Conservation (phyloP, 176 grass and related monocot genomes). For the Musa acuminata region DNA sequence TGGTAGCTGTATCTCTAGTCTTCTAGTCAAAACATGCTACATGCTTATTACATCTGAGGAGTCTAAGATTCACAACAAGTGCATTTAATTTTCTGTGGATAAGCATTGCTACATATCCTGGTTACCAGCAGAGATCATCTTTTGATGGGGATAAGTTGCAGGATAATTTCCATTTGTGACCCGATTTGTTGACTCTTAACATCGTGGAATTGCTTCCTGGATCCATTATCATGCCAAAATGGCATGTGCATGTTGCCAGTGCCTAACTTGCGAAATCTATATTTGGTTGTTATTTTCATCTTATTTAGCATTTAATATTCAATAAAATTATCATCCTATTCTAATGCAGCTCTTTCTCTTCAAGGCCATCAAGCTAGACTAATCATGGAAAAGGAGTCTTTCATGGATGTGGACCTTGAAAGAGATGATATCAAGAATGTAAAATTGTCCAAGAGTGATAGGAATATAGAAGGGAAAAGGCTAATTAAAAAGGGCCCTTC, state of each 20-base stretch:
- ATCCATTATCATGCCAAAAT: too few relatives aligned
- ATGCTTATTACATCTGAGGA: neutral
- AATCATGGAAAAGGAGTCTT: neutral
- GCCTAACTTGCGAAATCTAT: neutral
- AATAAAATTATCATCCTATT: neutral
- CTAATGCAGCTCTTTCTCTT: neutral
- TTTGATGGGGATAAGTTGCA: neutral
- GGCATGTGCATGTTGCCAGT: neutral
- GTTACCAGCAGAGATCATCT: neutral
- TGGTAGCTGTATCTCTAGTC: neutral
- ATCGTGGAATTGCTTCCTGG: too few relatives aligned
- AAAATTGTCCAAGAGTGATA: conserved; percentile 36
- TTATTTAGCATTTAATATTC: neutral
- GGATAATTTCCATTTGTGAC: neutral
- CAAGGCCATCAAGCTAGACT: neutral
- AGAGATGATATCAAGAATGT: neutral
- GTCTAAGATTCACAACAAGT: neutral
- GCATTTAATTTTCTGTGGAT: neutral
- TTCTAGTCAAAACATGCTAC: neutral
- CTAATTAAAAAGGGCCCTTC: conserved; percentile 33
- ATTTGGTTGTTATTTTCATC: neutral
- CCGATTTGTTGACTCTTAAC: too few relatives aligned
- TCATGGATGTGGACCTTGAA: neutral
- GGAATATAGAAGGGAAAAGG: conserved; percentile 46
- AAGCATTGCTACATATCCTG: neutral